Conservation (phyloP, 306 rosid genomes). For the Coriaria nepalensis region DNA sequence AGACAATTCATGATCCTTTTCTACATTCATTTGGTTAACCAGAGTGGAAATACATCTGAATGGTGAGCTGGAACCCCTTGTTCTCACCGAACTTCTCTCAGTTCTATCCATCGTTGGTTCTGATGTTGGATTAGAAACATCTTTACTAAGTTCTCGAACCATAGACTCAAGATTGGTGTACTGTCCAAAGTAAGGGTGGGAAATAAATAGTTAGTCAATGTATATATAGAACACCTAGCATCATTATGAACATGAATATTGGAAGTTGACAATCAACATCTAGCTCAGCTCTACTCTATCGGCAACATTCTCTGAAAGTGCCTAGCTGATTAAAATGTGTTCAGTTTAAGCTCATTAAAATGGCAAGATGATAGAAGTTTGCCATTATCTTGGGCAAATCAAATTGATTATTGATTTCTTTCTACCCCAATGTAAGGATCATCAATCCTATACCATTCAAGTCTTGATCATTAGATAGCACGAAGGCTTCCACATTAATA, state of each 20-base stretch:
- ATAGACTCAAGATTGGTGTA: constrained; percentile 75
- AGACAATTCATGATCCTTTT: constrained; percentile 80
- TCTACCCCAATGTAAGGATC: no score
- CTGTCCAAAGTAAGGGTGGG: constrained; percentile 31
- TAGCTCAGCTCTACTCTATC: no score
- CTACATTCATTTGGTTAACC: constrained; percentile 83
- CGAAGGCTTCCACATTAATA: no score
- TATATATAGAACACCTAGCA: constrained; percentile 6
- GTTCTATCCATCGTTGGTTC: constrained; percentile 30
- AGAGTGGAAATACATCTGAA: constrained; percentile 83
- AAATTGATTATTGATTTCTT: not conserved
- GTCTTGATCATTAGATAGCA: no score
- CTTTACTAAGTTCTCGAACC: constrained; percentile 66
- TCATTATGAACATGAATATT: not conserved
- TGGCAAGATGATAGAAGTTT: no score
- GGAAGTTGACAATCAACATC: no score
- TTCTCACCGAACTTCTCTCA: constrained; percentile 53
- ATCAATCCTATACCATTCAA: no score
- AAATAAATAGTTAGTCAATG: constrained; percentile 15
- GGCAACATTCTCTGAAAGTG: no score
- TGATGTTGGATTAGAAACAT: constrained; percentile 34
- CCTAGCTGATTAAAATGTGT: no score
- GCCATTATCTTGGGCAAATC: not conserved
- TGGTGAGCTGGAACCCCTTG: constrained; percentile 86
- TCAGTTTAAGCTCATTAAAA: no score